Conservation (phyloP, 257 asterid species). For the Solanum tarapatanum region DNA sequence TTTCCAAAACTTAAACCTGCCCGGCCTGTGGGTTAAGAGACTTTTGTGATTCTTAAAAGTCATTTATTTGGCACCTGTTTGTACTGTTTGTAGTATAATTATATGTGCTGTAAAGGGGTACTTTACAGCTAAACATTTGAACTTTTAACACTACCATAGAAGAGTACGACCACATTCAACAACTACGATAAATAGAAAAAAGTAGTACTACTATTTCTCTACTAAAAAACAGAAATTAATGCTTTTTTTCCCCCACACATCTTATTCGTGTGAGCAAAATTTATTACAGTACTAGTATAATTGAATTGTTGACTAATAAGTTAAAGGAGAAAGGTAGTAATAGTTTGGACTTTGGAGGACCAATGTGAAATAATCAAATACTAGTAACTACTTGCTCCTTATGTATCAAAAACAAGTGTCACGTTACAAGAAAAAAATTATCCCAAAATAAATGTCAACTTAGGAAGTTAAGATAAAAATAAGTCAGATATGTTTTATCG, state of each 20-base stretch:
- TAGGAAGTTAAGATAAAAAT: too few relatives aligned
- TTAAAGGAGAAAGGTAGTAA: neutral
- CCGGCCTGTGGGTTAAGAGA: neutral
- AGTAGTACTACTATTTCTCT: neutral
- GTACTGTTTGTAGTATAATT: neutral
- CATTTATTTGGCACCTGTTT: neutral
- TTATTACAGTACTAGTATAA: neutral
- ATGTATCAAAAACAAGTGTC: too few relatives aligned
- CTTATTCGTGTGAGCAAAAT: neutral
- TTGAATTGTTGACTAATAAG: neutral
- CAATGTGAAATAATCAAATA: neutral
- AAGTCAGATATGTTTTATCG: too few relatives aligned
- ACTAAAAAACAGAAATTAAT: neutral
- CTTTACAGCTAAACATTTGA: neutral
- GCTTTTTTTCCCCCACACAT: neutral
- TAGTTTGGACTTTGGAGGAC: neutral
- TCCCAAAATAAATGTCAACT: too few relatives aligned
- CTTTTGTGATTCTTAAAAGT: neutral
- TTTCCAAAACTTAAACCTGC: neutral
- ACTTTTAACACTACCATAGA: neutral
- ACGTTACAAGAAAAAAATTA: too few relatives aligned
- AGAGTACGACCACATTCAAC: neutral
- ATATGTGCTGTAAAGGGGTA: neutral
- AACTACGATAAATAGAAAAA: neutral
- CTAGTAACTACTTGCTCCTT: too few relatives aligned